Evolutionary conservation across 2,329 filamentous ascomycete genomes (phyloP), one percentile per base, ranked within the genome.

Genomic region (Sarocladium kiliense): DNA sequence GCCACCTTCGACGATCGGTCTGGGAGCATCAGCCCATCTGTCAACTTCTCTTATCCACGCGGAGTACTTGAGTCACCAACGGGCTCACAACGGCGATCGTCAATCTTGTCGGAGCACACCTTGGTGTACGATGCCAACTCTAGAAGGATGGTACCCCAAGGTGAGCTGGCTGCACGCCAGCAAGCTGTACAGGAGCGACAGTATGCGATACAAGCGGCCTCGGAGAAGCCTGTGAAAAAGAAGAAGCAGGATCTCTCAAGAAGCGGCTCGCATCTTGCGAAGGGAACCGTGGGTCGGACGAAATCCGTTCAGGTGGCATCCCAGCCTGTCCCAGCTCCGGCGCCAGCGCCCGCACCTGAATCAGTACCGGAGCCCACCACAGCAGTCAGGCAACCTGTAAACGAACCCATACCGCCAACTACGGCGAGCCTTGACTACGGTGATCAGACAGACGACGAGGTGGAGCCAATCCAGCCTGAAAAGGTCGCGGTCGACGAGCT

Each of bases 61-160:
- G 69, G 73, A 27, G 71, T 72, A 50, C 63, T 72, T 27, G 72
- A 72, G 23, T 76, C 75, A 3, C 73, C 61, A 18, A 59, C 45
- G 6, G 54, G 53, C 49, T 47, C 54, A 18, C 39, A 44, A 36
- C 57, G 53, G 14, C 56, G 60, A 32, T 9, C 25, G 14, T 55
- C 70, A 3, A 55, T 60, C 2, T 55, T 59, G 5, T 65, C 72
- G 41, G 71, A 76, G 41, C 63, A 77, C 59, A 66, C 71, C 30
- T 61, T 88, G 66, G 79, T 87, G 47, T 84, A 85, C 62, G 84
- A 86, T 59, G 75, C 82, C n/a, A 86, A 86, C 61, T 85, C 84
- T 16, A 76, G 84, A 60, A 79, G 84, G 57, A 84, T 86, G 75
- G 74, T 86, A 3, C 75, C 78, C 2, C 54, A 56, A 30, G 49